Conservation (phyloP, 495 filamentous ascomycete species). For the Hamigera avellanea region DNA sequence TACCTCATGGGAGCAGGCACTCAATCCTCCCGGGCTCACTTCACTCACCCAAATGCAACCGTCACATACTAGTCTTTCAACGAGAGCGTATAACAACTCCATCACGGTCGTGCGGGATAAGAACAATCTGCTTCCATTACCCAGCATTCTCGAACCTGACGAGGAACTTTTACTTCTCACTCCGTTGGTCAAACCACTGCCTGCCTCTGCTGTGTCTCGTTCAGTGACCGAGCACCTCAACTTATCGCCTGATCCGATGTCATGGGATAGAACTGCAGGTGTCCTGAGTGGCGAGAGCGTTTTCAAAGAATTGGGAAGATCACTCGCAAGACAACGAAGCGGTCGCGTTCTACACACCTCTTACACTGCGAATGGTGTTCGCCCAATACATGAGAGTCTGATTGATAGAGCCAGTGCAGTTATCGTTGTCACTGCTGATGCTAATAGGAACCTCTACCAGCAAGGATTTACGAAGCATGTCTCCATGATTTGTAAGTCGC, state of each 20-base stretch:
- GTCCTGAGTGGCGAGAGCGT: conserved; percentile 82
- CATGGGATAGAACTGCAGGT: conserved; percentile 48
- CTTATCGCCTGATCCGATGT: conserved; percentile 42
- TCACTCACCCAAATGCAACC: conserved; percentile 68
- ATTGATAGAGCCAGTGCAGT: conserved; percentile 79
- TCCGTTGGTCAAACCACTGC: conserved; percentile 74
- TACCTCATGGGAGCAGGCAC: conserved; percentile 72
- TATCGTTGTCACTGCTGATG: conserved; percentile 80
- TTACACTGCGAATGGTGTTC: conserved; percentile 80
- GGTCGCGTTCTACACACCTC: conserved; percentile 82
- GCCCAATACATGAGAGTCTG: conserved; percentile 79
- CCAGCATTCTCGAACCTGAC: conserved; percentile 62
- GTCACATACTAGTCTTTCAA: conserved; percentile 64
- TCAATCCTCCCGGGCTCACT: conserved; percentile 64
- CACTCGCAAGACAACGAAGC: conserved; percentile 66
- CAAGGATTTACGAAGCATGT: conserved; percentile 87
- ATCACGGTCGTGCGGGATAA: conserved; percentile 81
- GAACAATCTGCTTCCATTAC: conserved; percentile 64
- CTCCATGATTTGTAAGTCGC: conserved; percentile 82
- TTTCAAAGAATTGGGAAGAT: conserved; percentile 72
- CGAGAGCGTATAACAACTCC: conserved; percentile 71
- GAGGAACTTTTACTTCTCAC: conserved; percentile 78
- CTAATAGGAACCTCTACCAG: conserved; percentile 82
- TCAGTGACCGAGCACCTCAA: conserved; percentile 37
- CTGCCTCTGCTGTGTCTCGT: conserved; percentile 62